phyloP scores from a whole-genome alignment of 495 filamentous ascomycete species.

The Hapsidospora chrysogenum region DNA sequence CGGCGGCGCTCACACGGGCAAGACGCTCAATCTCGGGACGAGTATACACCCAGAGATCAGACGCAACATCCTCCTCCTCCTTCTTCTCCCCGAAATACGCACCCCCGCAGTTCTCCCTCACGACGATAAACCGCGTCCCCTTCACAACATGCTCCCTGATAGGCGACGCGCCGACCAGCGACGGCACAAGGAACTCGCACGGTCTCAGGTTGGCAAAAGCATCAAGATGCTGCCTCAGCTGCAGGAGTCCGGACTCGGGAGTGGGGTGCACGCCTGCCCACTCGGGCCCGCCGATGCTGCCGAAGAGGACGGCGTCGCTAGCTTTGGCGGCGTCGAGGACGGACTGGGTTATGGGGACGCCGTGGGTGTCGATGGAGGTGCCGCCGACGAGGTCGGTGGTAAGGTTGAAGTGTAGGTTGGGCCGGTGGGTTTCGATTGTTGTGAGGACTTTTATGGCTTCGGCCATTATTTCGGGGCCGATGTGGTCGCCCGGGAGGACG shows the following conservation, averaged over 20 bases:
- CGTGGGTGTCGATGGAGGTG: conserved; percentile 27
- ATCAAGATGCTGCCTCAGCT: conserved; percentile 29
- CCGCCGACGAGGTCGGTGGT: conserved; percentile 31
- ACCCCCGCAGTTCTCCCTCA: conserved; percentile 35
- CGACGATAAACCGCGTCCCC: conserved; percentile 32
- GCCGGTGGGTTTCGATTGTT: conserved; percentile 19
- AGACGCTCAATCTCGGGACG: conserved; percentile 29
- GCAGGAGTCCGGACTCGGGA: conserved; percentile 27
- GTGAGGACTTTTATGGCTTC: conserved; percentile 35
- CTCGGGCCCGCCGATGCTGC: conserved; percentile 32
- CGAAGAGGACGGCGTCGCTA: conserved; percentile 33
- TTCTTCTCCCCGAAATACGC: conserved; percentile 35
- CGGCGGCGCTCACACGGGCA: conserved; percentile 26
- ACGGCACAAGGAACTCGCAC: conserved; percentile 25
- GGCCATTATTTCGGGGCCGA: conserved; percentile 36
- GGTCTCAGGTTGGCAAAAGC: conserved; percentile 35
- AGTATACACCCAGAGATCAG: conserved; percentile 32
- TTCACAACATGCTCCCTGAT: conserved; percentile 27
- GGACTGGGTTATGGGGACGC: conserved; percentile 24
- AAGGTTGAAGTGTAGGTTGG: conserved; percentile 20
- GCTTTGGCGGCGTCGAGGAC: conserved; percentile 24
- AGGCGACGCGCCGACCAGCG: conserved; percentile 21
- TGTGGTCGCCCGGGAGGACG: conserved; percentile 35
- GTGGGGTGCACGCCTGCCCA: conserved; percentile 27
- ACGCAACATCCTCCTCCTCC: conserved; percentile 27